Conservation (phyloP, 2,329 filamentous ascomycete species). For the Epichloe sp. region DNA sequence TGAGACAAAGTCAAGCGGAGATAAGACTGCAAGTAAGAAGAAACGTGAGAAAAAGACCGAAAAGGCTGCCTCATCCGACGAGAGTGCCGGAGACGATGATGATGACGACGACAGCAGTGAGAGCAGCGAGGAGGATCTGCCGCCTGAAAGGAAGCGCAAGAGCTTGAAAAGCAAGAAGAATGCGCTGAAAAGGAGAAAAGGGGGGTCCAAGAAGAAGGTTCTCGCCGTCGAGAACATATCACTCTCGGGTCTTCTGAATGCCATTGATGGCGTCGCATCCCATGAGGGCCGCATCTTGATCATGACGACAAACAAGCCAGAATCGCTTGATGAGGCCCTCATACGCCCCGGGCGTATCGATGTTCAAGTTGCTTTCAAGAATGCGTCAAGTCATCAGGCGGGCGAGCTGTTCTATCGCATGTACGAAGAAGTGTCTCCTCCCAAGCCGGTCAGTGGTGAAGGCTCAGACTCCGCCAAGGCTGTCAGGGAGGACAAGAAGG, state of each 20-base stretch:
- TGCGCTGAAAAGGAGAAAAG: conserved; percentile 8
- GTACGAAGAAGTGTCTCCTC: conserved; percentile 30
- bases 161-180: neutral
- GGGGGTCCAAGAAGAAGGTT: conserved; percentile 9
- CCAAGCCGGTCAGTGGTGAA: conserved; percentile 2
- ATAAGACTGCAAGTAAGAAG: conserved; percentile 8
- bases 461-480: neutral
- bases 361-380: conserved; percentile 50
- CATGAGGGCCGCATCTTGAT: conserved; percentile 69
- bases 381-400: conserved; percentile 40
- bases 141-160: conserved; percentile 9
- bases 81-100: neutral
- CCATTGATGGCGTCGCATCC: conserved; percentile 69
- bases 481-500: neutral
- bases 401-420: conserved; percentile 47
- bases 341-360: conserved; percentile 64
- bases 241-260: conserved; percentile 67
- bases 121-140: conserved; percentile 13
- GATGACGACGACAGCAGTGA: conserved; percentile 12
- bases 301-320: conserved; percentile 70
- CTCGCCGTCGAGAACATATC: conserved; percentile 40
- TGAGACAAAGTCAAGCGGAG: conserved; percentile 11
- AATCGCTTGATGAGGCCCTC: conserved; percentile 59
- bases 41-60: conserved; percentile 16
- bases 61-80: conserved; percentile 8